Base-by-base conservation (phyloP, 2,329 filamentous ascomycete species). In the Apiospora phragmitis region DNA sequence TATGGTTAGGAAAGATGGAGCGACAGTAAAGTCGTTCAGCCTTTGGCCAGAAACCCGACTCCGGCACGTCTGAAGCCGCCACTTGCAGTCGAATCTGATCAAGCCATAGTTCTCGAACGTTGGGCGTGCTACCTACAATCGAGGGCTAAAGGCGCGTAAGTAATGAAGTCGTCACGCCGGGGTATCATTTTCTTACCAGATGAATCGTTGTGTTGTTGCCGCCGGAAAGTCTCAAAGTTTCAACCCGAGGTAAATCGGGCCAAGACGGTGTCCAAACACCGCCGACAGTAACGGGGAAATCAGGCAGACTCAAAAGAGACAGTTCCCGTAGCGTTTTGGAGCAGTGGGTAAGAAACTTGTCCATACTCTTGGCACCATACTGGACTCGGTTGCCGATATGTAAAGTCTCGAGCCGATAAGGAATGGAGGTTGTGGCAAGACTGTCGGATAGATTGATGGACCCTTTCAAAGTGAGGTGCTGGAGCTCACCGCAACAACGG, bases 101-200 rank as follows among this genome's bases (percentile, higher is more conserved):
- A 1, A 79, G 9, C 76, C 76, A 79, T 3, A 73, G 69, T 14
- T 74, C 72, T 67, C 78, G 74, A 7, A 78, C 59, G 24, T 77
- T 77, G 14, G 78, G 77, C 5, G 73, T 70, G 21, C 32, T 4
- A n/a, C 32, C 32, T 5, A 32, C 55, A 38, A 62, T 14, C 32
- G 67, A 38, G 38, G 59, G n/a, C 67, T 75, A 70, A 24, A 75
- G 35, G 69, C 26, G 4, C 4, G 65, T 67, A 12, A 45, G 65
- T 4, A 35, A 45, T 5, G 18, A 35, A 21, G 26, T 21, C 42
- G 65, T 12, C 12, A 47, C 5, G 5, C 8, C 5, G 14, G 65
- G 65, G 12, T 42, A 11, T 12, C 42, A 16, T 38, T 4, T 12
- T 38, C 55, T 62, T 38, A 62, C 55, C 55, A 62, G 35, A 12